Conservation (phyloP, 371 early-diverging fungal genomes). For the Mucor plumbeus region DNA sequence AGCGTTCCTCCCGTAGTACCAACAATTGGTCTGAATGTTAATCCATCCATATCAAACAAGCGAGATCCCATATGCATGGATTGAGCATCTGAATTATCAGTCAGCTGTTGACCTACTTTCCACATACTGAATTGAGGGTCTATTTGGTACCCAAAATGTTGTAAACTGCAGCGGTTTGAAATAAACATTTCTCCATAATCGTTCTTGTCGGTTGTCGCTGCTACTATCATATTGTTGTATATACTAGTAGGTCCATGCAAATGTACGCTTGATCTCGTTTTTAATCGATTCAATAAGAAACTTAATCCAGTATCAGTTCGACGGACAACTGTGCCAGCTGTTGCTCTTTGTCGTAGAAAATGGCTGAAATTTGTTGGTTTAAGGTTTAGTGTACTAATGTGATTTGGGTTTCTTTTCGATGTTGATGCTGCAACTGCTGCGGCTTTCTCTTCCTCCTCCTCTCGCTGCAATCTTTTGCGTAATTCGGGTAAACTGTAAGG, state of each 20-base stretch:
- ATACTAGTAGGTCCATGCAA: conserved; percentile 12
- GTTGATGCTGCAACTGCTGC: background rate
- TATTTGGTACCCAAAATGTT: conserved; percentile 38
- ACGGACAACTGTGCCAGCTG: background rate
- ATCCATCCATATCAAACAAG: background rate
- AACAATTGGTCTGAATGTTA: background rate
- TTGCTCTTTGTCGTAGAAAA: conserved; percentile 14
- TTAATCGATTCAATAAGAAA: conserved; percentile 6
- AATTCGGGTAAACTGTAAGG: conserved; percentile 32
- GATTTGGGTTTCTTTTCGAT: background rate
- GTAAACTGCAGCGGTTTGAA: background rate
- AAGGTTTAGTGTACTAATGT: background rate
- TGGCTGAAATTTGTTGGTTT: conserved; percentile 15
- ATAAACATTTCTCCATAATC: conserved; percentile 21
- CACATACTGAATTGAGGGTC: conserved; percentile 36
- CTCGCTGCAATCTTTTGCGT: conserved; percentile 18
- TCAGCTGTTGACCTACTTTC: conserved; percentile 8
- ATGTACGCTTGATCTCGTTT: background rate
- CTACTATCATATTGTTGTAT: conserved; percentile 10
- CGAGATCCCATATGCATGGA: conserved; percentile 1
- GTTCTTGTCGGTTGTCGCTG: background rate
- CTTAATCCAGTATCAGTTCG: background rate
- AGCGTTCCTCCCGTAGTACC: conserved; percentile 11
- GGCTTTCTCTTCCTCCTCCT: conserved; percentile 24
- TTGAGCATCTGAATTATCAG: background rate